Conservation (phyloP, 2,329 filamentous ascomycete genomes). For the Scytalidium sp. region DNA sequence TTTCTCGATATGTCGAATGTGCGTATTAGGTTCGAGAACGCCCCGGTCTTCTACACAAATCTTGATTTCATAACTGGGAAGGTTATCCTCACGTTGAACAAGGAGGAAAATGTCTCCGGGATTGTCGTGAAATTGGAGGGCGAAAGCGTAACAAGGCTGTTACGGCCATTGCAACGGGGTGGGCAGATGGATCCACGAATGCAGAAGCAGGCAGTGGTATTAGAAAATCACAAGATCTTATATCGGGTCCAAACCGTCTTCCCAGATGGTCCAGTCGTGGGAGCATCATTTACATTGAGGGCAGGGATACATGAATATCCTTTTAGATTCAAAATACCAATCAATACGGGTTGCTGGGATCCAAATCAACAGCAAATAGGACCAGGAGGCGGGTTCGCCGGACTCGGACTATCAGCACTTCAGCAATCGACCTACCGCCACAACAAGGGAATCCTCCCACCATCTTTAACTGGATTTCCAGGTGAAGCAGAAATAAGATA, state of each 20-base stretch:
- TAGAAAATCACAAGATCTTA: constrained; percentile 68
- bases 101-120: constrained; percentile 67
- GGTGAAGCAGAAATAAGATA: constrained; percentile 89
- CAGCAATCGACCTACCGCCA: neutral
- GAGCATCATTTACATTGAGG: constrained; percentile 54
- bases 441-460: constrained; percentile 79
- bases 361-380: constrained; percentile 45
- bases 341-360: constrained; percentile 64
- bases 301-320: constrained; percentile 28
- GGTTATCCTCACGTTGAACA: constrained; percentile 54
- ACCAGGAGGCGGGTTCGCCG: constrained; percentile 9
- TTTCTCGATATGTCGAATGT: constrained; percentile 32
- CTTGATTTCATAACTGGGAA: constrained; percentile 69
- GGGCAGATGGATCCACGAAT: constrained; percentile 15
- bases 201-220: constrained; percentile 32
- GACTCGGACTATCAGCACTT: constrained; percentile 28
- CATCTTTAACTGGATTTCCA: constrained; percentile 82
- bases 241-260: constrained; percentile 75
- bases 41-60: constrained; percentile 74
- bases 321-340: constrained; percentile 23
- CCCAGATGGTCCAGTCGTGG: constrained; percentile 36
- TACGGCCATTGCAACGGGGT: constrained; percentile 16
- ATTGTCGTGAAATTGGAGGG: constrained; percentile 83
- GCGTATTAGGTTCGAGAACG: constrained; percentile 62
- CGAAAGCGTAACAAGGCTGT: constrained; percentile 63